Base-by-base conservation (phyloP, 495 filamentous ascomycete species). In the Sporormia fimetaria region DNA sequence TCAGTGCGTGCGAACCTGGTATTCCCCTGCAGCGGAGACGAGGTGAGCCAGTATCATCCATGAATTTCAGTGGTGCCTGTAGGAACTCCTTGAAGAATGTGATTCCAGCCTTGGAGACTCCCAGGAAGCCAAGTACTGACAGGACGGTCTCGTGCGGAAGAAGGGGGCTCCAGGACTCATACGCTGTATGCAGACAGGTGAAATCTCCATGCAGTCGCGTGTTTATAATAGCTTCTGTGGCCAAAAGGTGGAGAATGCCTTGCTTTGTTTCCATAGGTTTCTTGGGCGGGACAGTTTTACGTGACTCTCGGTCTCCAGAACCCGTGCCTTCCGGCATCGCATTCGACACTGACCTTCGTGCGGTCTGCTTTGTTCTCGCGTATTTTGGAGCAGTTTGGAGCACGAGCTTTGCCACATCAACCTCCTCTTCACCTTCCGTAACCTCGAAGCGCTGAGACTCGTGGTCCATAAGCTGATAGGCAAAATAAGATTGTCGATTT, bases 221-320 rank as follows among this genome's bases (percentile, higher is more conserved):
- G 33, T 75, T 70, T 28, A 80, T 55, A n/a, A 80, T 57, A 6
- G 74, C 67, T 49, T 81, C 78, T 3, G 75, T 73, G 9, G 73
- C 67, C n/a, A 79, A 45, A 3, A 75, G 64, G 42, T 77, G 74
- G 3, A 80, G 63, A 4, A 80, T 67, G 6, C 63, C 65, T 45
- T 81, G 74, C 33, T 80, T 80, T 0, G 59, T 70, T 10, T 68
- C 64, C 40, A 77, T 62, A 4, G 68, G 61, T 2, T 62, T 63
- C 40, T 63, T 67, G 14, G 34, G 10, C 6, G 8, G 5, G 42
- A 33, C 10, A 31, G 42, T 21, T 4, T 57, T 34, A 16, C n/a
- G n/a, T n/a, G n/a, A n/a, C n/a, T n/a, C n/a, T n/a, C n/a, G n/a
- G n/a, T n/a, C n/a, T n/a, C n/a, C n/a, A n/a, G n/a, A n/a, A n/a